Evolutionary conservation across 352 stramenopile genomes (phyloP).

Genomic region (Globisporangium iwayamae): DNA sequence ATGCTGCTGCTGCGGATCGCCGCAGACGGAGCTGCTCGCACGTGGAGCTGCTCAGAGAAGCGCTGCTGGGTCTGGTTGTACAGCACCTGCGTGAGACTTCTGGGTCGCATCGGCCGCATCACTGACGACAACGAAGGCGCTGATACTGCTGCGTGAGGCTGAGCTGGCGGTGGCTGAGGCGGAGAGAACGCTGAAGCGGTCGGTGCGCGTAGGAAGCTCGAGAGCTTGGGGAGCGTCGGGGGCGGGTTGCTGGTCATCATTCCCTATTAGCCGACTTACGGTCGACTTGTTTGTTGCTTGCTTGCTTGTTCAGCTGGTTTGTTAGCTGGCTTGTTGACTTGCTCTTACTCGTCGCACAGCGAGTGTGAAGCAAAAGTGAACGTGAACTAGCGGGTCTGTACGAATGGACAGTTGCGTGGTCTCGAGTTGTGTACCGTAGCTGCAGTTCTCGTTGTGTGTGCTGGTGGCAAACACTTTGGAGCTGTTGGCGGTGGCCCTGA

Average conservation of each 20-base stretch:
- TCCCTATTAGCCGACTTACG: neutral
- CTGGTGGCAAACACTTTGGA: neutral
- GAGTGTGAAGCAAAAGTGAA: neutral
- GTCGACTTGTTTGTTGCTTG: neutral
- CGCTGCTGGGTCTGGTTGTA: constrained; percentile 5
- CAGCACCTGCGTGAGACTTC: neutral
- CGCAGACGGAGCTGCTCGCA: neutral
- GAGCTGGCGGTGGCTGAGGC: neutral
- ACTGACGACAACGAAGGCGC: neutral
- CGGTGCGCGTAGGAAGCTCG: constrained; percentile 22
- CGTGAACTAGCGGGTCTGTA: neutral
- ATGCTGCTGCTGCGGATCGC: neutral
- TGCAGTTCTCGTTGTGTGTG: neutral
- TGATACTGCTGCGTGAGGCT: neutral
- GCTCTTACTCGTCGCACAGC: neutral
- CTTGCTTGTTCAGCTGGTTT: neutral
- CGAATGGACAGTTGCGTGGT: neutral
- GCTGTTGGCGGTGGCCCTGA: neutral
- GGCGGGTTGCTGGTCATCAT: constrained; percentile 5
- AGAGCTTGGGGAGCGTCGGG: constrained; percentile 26
- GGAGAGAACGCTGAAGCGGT: constrained; percentile 5
- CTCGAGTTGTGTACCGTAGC: no score
- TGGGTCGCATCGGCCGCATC: neutral
- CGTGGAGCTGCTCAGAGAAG: constrained; percentile 1
- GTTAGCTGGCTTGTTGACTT: neutral